Base-by-base conservation (phyloP, 2,329 filamentous ascomycete genomes). In the Magnaporthiopsis incrustans region DNA sequence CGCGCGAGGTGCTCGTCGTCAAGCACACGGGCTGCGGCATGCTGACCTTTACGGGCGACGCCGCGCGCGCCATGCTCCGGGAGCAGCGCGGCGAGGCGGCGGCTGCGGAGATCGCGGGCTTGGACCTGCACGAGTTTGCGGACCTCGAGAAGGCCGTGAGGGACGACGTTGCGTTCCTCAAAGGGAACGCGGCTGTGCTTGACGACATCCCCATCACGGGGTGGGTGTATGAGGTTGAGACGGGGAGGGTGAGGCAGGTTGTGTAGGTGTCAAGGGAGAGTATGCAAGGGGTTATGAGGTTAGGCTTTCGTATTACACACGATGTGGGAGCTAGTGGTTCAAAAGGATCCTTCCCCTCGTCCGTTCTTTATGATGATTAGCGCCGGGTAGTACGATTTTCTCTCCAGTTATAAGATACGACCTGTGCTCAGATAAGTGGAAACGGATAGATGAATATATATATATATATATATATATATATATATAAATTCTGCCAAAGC, bases 1-100 rank as follows among this genome's bases (percentile, higher is more conserved):
- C 91, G 0, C 80, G 82, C 1, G 90, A 94, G 74, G 87, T 95
- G 61, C 74, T 93, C 25, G 73, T 93, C 30, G 79, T 93, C 70
- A 91, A 92, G 77, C 88, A 91, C 67, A 90, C 87, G 0, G 86
- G 84, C 10, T 92, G 89, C 70, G 89, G 89, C n/a, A 91, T 91
- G 89, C 75, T 90, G 64, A 89, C 84, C 0, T 89, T 91, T 70
- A 81, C 79, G 35, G 86, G 90, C 68, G 77, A 80, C 33, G 82
- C n/a, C 44, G 81, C 85, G 7, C 78, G 79, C 57, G 75, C 70
- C 0, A 70, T 86, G 25, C 82, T 92, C 18, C 79, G 81, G 68
- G 74, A 81, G 69, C 88, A 87, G 67, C 77, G 89, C 27, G 81
- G 82, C 7, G 76, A 78, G 0, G 77, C 79, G 27, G 82, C 83